Evolutionary conservation across 2,329 filamentous ascomycete genomes (phyloP).

Genomic region (Talaromyces sp.): DNA sequence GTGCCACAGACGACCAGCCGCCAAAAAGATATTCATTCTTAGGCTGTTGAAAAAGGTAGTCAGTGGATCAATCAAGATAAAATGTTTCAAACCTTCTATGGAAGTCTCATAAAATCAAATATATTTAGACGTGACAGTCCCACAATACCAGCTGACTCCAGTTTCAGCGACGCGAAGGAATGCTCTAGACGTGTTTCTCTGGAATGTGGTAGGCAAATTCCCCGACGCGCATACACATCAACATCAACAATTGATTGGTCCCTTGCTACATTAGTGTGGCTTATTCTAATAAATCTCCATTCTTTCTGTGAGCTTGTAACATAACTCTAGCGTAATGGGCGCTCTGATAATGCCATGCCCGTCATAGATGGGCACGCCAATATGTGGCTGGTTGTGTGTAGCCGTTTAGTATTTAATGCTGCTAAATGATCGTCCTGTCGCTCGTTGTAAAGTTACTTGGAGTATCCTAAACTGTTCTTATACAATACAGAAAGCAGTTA

Average conservation of each 20-base stretch:
- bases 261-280: background rate
- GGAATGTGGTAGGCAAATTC: conserved; percentile 10
- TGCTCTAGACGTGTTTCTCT: background rate
- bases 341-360: background rate
- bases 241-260: background rate
- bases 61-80: background rate
- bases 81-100: background rate
- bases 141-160: background rate
- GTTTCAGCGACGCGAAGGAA: conserved; percentile 9
- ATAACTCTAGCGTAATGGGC: background rate
- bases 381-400: background rate
- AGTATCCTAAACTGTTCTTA: background rate
- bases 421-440: background rate
- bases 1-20: background rate
- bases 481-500: background rate
- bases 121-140: background rate
- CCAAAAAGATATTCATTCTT: background rate
- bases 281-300: background rate
- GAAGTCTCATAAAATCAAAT: background rate
- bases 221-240: background rate
- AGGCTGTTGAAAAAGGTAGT: background rate
- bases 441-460: background rate
- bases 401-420: background rate
- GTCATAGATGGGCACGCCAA: background rate
- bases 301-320: background rate